Base-by-base conservation (phyloP, 2,329 filamentous ascomycete genomes). In the Botrytis sinoallii region DNA sequence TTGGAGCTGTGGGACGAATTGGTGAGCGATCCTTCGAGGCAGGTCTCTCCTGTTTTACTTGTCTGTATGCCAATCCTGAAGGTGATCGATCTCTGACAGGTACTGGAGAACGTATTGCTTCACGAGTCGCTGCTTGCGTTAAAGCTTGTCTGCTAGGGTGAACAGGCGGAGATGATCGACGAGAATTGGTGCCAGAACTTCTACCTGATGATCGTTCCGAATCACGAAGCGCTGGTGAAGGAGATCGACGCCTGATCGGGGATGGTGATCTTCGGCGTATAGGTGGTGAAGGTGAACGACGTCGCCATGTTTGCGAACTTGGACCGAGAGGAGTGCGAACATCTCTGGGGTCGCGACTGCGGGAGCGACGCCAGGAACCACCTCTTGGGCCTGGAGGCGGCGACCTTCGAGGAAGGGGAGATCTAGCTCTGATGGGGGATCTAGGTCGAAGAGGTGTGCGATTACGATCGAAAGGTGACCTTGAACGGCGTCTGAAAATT, bases 101-200 rank as follows among this genome's bases (percentile, higher is more conserved):
- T 64, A 78, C 79, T 12, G 80, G 80, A 9, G 78, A 78, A 60
- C 75, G 75, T 76, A 79, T 76, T 25, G 74, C 55, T 55, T 80
- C 79, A 42, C 79, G 83, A 40, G 79, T 77, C 73, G 81, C 76
- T 29, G 81, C 78, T 75, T 83, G 76, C 57, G 83, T 80, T 29
- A 85, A 78, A 66, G 83, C 84, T 68, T 84, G 79, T 77, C 87
- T 85, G 76, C 88, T 89, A 25, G 85, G 85, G 77, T 89, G 87
- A 22, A 87, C 81, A 40, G 84, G 87, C 25, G 90, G 90, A 9
- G 90, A 91, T 14, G 90, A 90, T 67, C 88, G 85, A 73, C 88
- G 86, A 35, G 89, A 91, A 44, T 87, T 89, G 32, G 86, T 89
- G 32, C 82, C 85, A 14, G 89, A 91, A 57, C 85, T 86, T 73